Conservation (phyloP, 2,329 filamentous ascomycete genomes). For the Calonectria honghensis region DNA sequence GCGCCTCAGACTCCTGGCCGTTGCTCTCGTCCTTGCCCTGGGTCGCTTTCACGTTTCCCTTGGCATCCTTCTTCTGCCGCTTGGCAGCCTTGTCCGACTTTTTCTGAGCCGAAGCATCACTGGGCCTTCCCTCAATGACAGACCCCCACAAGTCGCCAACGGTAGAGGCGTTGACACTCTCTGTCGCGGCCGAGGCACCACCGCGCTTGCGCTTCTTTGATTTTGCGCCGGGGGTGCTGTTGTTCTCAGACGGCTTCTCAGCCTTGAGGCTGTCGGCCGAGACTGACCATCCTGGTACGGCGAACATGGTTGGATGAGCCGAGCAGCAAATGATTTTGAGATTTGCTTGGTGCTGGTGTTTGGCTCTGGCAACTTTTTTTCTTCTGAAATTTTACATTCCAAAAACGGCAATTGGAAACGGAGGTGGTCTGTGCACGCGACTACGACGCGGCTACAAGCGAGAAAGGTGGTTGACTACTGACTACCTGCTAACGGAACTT, state of each 20-base stretch:
- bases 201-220: conserved; percentile 76
- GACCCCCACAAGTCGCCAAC: conserved; percentile 86
- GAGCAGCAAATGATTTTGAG: conserved; percentile 18
- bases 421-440: conserved; percentile 24
- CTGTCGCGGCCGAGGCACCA: conserved; percentile 46
- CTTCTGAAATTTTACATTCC: conserved; percentile 29
- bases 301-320: conserved; percentile 79
- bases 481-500: background rate
- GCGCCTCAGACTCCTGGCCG: conserved; percentile 43
- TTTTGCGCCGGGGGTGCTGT: conserved; percentile 64
- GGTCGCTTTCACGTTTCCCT: conserved; percentile 52
- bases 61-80: conserved; percentile 58
- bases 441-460: background rate
- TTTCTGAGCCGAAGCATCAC: conserved; percentile 46
- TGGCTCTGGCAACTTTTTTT: conserved; percentile 37
- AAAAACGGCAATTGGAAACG: conserved; percentile 8
- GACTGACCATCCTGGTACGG: conserved; percentile 94
- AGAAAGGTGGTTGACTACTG: no score
- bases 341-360: conserved; percentile 37
- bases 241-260: conserved; percentile 70
- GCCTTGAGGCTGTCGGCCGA: conserved; percentile 82
- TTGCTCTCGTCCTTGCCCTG: conserved; percentile 49
- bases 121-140: conserved; percentile 82
- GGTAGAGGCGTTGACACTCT: conserved; percentile 79
- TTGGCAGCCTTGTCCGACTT: conserved; percentile 58